These are phyloP conservation scores for Nicotiana rustica DNA, from an alignment of 305 asterid species.

Conservation along the genomic window DNA sequence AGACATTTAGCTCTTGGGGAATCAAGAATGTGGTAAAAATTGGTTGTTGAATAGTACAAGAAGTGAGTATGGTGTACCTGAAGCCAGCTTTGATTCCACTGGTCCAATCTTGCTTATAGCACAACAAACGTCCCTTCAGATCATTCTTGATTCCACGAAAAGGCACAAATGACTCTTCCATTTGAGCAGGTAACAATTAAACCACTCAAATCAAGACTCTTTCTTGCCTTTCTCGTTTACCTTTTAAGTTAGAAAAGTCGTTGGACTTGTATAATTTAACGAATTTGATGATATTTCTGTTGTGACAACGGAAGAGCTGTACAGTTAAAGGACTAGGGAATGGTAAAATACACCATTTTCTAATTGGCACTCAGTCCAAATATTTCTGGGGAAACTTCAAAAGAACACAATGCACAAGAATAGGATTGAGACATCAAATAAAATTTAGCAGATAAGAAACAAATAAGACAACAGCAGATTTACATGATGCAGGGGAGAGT, in stretches of 20 bases:
- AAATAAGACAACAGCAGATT: not conserved
- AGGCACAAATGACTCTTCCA: slow-evolving; percentile 92
- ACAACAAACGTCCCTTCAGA: slow-evolving; percentile 68
- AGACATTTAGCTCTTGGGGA: not conserved
- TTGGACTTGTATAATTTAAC: not conserved
- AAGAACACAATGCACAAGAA: not conserved
- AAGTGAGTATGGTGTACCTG: slow-evolving; percentile 52
- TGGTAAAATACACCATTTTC: not conserved
- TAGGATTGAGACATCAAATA: not conserved
- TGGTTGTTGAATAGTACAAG: not conserved
- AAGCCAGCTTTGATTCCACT: slow-evolving; percentile 84
- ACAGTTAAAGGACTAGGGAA: not conserved
- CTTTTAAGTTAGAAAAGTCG: not conserved
- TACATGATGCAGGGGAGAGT: slow-evolving; percentile 1
- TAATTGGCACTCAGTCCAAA: not conserved
- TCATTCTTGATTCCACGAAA: slow-evolving; percentile 89
- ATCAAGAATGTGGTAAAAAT: not conserved
- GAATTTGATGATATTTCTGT: not conserved
- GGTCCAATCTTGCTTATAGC: slow-evolving; percentile 96
- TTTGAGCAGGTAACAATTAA: slow-evolving; percentile 19
- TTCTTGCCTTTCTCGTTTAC: no score
- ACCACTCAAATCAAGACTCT: not conserved
- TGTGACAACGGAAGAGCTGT: not conserved
- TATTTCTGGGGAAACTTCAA: not conserved
- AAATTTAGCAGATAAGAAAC: not conserved